Conservation (phyloP, 2,329 filamentous ascomycete species). For the Alternaria sp. region DNA sequence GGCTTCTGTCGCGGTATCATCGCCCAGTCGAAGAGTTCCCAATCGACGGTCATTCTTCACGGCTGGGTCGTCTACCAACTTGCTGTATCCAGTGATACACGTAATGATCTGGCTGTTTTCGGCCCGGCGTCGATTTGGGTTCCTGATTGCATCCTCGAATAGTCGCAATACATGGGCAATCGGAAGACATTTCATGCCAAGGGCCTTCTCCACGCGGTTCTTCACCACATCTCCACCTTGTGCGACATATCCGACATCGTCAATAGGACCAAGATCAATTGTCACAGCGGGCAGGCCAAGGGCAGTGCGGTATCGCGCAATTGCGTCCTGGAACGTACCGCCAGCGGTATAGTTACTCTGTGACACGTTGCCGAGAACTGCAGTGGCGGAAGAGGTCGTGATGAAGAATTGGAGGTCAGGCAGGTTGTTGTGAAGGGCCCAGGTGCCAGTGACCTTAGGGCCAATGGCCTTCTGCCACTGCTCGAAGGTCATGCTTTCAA, state of each 20-base stretch:
- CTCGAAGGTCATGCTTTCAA: background rate
- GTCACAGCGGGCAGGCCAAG: slow-evolving; percentile 46
- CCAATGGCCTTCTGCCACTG: background rate
- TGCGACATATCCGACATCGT: slow-evolving; percentile 46
- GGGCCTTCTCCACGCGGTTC: background rate
- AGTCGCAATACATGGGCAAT: background rate
- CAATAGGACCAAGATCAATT: slow-evolving; percentile 61
- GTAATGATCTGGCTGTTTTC: background rate
- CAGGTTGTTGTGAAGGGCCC: slow-evolving; percentile 29
- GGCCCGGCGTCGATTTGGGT: background rate
- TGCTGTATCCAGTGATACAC: background rate
- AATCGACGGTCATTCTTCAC: background rate
- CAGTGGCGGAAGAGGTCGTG: slow-evolving; percentile 33
- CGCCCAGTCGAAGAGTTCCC: background rate
- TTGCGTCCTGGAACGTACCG: slow-evolving; percentile 45
- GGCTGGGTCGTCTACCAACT: background rate
- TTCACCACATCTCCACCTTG: background rate
- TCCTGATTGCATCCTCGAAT: background rate
- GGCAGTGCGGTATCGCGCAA: slow-evolving; percentile 22
- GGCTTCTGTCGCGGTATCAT: background rate
- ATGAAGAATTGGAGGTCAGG: slow-evolving; percentile 37
- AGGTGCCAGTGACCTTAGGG: slow-evolving; percentile 21
- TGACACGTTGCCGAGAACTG: slow-evolving; percentile 34
- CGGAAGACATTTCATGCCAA: background rate
- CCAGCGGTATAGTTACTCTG: slow-evolving; percentile 57